These are phyloP conservation scores for Leishmania gerbilli DNA, from an alignment of 208 protist genomes.

Conservation along the genomic window DNA sequence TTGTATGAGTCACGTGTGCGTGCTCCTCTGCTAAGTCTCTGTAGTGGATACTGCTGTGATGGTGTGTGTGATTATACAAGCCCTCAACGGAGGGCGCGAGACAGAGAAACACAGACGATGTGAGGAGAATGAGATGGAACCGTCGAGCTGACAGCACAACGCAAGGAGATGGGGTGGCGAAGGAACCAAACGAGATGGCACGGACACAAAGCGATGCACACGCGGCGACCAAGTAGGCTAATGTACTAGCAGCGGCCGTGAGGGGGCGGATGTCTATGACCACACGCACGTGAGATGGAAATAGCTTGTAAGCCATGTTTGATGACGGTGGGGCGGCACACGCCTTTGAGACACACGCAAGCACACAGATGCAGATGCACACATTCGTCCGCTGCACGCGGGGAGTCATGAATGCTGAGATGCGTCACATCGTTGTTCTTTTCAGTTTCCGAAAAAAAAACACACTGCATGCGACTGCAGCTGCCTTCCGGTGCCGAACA, in stretches of 20 bases:
- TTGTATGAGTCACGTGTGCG: background rate
- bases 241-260: background rate
- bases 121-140: background rate
- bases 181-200: background rate
- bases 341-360: background rate
- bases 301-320: background rate
- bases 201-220: background rate
- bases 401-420: background rate
- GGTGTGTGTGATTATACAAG: background rate
- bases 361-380: background rate
- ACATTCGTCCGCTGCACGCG: background rate
- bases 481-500: background rate
- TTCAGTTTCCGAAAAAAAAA: background rate
- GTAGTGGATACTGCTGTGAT: background rate
- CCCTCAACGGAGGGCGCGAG: background rate
- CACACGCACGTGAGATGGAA: background rate
- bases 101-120: background rate
- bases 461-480: background rate
- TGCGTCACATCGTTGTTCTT: background rate
- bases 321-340: background rate
- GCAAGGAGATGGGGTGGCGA: background rate
- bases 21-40: background rate
- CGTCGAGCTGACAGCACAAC: background rate
- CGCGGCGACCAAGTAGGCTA: background rate
- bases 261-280: background rate